Evolutionary conservation across 139 green algal species (phyloP).

Genomic region (Picochlorum costavermella): DNA sequence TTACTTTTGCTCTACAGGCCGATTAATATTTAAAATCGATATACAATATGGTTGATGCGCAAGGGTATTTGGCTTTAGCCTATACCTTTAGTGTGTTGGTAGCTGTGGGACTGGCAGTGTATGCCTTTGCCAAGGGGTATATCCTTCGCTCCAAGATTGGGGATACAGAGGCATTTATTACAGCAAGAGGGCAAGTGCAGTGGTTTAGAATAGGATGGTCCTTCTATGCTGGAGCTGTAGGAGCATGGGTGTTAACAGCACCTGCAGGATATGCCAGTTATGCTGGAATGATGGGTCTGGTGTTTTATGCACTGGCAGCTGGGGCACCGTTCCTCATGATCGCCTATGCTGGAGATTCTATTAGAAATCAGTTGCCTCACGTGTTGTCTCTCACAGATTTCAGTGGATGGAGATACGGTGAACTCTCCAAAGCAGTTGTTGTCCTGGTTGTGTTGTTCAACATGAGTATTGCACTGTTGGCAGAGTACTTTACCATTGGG

Average conservation of each 20-base stretch:
- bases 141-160: background rate
- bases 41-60: background rate
- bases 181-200: constrained; percentile 24
- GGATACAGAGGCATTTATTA: constrained; percentile 51
- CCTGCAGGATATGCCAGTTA: constrained; percentile 36
- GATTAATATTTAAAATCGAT: no score
- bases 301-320: constrained; percentile 54
- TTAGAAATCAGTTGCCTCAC: constrained; percentile 38
- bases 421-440: constrained; percentile 38
- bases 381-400: constrained; percentile 65
- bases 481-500: constrained; percentile 61
- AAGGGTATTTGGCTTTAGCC: constrained; percentile 7
- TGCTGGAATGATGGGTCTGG: constrained; percentile 56
- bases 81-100: constrained; percentile 9
- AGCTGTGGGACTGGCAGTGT: constrained; percentile 7
- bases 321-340: constrained; percentile 67
- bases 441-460: constrained; percentile 57
- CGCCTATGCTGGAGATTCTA: constrained; percentile 34
- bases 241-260: constrained; percentile 62
- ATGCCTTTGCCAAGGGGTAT: constrained; percentile 13
- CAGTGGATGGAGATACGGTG: constrained; percentile 51
- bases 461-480: constrained; percentile 54
- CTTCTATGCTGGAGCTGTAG: constrained; percentile 61
- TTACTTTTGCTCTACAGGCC: no score
- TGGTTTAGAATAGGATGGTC: constrained; percentile 46